Conservation (phyloP, 2,329 filamentous ascomycete species). For the Colletotrichum falcatum region DNA sequence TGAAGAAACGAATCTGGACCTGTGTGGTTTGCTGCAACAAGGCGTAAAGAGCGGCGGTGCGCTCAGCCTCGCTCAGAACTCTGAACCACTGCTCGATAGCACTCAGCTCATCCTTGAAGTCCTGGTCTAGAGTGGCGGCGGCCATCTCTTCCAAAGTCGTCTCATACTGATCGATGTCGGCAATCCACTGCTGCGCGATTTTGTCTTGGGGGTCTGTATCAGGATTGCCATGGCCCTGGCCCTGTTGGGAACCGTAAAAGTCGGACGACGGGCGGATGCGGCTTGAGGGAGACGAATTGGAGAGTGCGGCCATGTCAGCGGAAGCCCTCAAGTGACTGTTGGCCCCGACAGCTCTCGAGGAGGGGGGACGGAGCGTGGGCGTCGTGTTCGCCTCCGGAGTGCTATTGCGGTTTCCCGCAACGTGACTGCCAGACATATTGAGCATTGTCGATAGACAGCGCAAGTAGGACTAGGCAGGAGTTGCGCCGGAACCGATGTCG, state of each 20-base stretch:
- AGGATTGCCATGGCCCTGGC: slow-evolving; percentile 73
- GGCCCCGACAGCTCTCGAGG: slow-evolving; percentile 80
- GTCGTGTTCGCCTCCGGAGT: slow-evolving; percentile 91
- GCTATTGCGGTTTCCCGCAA: slow-evolving; percentile 91
- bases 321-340: slow-evolving; percentile 92
- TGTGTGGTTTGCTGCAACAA: slow-evolving; percentile 98
- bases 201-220: slow-evolving; percentile 90
- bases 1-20: slow-evolving; percentile 99
- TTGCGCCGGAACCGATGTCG: slow-evolving; percentile 16
- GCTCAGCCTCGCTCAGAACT: slow-evolving; percentile 94
- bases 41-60: slow-evolving; percentile 94
- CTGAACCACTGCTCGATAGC: slow-evolving; percentile 99
- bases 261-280: slow-evolving; percentile 96
- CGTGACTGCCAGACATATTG: slow-evolving; percentile 76
- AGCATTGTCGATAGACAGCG: slow-evolving; percentile 54
- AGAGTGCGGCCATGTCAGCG: slow-evolving; percentile 91
- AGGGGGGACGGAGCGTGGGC: slow-evolving; percentile 84
- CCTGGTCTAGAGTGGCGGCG: slow-evolving; percentile 96
- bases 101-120: slow-evolving; percentile 99
- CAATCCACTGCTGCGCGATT: slow-evolving; percentile 97
- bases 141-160: slow-evolving; percentile 99
- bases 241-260: slow-evolving; percentile 83
- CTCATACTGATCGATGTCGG: slow-evolving; percentile 98
- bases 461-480: slow-evolving; percentile 26
- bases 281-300: slow-evolving; percentile 73